These are phyloP conservation scores for Suaeda aralocaspica DNA, from an alignment of 148 eudicot species.

Conservation along the genomic window DNA sequence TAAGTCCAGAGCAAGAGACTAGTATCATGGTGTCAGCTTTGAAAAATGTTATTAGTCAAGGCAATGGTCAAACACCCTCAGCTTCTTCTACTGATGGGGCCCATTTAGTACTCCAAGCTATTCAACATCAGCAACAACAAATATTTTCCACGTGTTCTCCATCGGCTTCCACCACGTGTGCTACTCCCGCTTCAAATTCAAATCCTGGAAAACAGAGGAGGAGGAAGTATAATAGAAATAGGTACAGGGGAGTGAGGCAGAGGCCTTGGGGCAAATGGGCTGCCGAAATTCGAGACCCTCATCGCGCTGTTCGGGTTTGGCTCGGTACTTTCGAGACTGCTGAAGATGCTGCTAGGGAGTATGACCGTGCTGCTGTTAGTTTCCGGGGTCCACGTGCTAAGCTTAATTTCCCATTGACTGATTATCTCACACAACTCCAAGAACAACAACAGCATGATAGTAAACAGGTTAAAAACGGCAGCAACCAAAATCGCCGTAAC, in stretches of 20 bases:
- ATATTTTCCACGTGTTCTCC: neutral
- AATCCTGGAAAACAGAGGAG: slow-evolving; percentile 7
- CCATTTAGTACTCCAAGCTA: neutral
- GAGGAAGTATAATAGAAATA: slow-evolving; percentile 28
- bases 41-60: slow-evolving; percentile 25
- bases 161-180: slow-evolving; percentile 14
- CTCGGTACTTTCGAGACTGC: slow-evolving; percentile 57
- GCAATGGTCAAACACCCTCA: neutral
- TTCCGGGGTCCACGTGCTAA: slow-evolving; percentile 55
- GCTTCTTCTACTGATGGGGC: neutral
- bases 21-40: slow-evolving; percentile 43
- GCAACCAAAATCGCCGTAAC: neutral
- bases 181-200: slow-evolving; percentile 16
- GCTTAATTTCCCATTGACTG: slow-evolving; percentile 42
- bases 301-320: slow-evolving; percentile 42
- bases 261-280: slow-evolving; percentile 77
- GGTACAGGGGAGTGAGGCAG: slow-evolving; percentile 58
- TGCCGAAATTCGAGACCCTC: slow-evolving; percentile 56
- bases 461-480: neutral
- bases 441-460: neutral
- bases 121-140: neutral
- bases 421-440: slow-evolving; percentile 22
- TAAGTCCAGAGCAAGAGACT: slow-evolving; percentile 30
- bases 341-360: slow-evolving; percentile 54
- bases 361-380: slow-evolving; percentile 46